Evolutionary conservation across 2,329 filamentous ascomycete species (phyloP), one percentile per base, ranked within the genome.

Genomic region (Stachybotrys chlorohalonatus): DNA sequence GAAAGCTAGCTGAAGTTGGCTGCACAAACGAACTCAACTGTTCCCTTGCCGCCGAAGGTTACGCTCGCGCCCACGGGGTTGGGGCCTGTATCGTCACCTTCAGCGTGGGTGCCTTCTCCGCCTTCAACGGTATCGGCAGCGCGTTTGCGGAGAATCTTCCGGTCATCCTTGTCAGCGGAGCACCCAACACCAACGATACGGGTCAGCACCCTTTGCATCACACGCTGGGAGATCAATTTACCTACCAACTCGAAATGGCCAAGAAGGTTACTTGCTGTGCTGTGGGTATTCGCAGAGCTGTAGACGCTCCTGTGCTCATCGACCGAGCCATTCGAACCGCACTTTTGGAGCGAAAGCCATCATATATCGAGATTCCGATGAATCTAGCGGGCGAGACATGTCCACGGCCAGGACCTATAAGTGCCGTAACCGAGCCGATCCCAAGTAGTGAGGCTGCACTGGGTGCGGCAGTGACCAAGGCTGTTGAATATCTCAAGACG

Each of bases 181-280:
- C 51, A 3, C 56, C 56, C 39, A 57, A 55, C 48, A 53, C 53
- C 3, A 53, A 55, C 46, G 51, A 55, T 50, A 13, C 31, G 5
- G 47, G 36, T 6, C 47, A 46, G 11, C 63, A 64, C 56, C 51
- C 63, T 17, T 59, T 66, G 47, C 64, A 67, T 58, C 64, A 67
- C 54, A 67, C 64, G 11, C 58, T 66, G 13, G 64, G 64, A 42
- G 49, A 56, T 30, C 60, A 66, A 58, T 65, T 62, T 56, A 62
- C 50, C 24, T 67, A 67, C 57, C 64, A 65, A 58, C 51, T 60
- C 31, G 64, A 66, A 58, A 67, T 67, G 64, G 63, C 64, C 53
- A 58, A 62, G 54, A 66, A 65, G 58, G 61, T 67, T 57, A 66
- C 65, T 15, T 66, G 64, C 56, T 66, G 61, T 47, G 64, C 64